A percentile compares a stretch with the other conserved stretches of the same genome.
Conservation (phyloP, 371 early-diverging fungal species). For the Apophysomyces sp. region DNA sequence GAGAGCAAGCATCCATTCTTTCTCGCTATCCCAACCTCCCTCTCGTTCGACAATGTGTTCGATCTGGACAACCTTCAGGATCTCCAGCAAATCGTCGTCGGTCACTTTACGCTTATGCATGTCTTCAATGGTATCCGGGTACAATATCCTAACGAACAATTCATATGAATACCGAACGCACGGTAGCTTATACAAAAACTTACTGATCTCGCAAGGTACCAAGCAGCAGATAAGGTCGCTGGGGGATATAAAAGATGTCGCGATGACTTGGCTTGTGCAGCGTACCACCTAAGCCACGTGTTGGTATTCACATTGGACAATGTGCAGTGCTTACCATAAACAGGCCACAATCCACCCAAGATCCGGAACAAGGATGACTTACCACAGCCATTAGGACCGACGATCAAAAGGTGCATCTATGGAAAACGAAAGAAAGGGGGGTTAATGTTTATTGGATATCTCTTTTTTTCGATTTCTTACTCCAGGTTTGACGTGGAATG, state of each 20-base stretch:
- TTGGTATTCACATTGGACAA: background rate
- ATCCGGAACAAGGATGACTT: constrained; percentile 96
- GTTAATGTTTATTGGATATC: background rate
- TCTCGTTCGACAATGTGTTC: constrained; percentile 80
- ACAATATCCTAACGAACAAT: constrained; percentile 62
- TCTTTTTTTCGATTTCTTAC: constrained; percentile 20
- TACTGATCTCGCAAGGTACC: constrained; percentile 95
- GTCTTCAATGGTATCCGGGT: constrained; percentile 76
- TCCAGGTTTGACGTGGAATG: constrained; percentile 87
- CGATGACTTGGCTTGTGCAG: constrained; percentile 78
- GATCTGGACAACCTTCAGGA: constrained; percentile 77
- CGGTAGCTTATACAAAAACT: constrained; percentile 5
- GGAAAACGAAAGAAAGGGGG: background rate
- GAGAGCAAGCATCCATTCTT: constrained; percentile 82
- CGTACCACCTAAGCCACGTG: constrained; percentile 60
- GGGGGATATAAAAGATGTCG: constrained; percentile 96
- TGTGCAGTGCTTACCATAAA: constrained; percentile 60
- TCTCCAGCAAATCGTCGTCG: constrained; percentile 68
- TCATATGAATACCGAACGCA: background rate
- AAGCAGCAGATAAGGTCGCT: constrained; percentile 91
- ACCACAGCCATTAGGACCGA: constrained; percentile 97
- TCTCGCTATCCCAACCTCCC: constrained; percentile 87
- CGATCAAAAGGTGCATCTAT: constrained; percentile 85
- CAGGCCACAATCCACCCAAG: constrained; percentile 93
- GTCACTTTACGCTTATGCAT: constrained; percentile 63